Evolutionary conservation across 352 stramenopile species (phyloP).

Genomic region (Plasmopara muralis): DNA sequence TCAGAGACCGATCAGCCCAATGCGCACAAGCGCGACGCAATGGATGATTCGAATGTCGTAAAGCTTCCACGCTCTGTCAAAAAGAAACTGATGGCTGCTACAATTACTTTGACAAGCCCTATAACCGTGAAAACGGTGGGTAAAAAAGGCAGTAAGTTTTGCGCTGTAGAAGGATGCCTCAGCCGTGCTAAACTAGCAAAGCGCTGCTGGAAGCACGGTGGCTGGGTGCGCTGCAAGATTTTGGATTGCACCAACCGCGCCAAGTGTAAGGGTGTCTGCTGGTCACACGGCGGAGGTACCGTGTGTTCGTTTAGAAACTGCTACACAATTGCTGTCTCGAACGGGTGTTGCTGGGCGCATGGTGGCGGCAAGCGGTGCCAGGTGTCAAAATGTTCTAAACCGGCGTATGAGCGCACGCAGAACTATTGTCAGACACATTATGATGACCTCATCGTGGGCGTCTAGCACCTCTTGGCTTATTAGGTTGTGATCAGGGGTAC

Average conservation of each 20-base stretch:
- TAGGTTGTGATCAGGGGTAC: neutral
- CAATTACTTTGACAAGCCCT: neutral
- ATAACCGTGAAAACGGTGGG: slow-evolving; percentile 1
- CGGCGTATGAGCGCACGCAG: slow-evolving; percentile 53
- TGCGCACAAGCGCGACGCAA: slow-evolving; percentile 13
- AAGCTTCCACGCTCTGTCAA: slow-evolving; percentile 19
- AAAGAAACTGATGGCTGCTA: neutral
- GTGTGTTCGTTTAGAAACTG: slow-evolving; percentile 39
- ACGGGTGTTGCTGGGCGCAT: slow-evolving; percentile 44
- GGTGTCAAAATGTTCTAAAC: slow-evolving; percentile 36
- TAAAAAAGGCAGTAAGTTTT: slow-evolving; percentile 57
- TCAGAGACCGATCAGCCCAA: slow-evolving; percentile 12
- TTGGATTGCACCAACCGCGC: slow-evolving; percentile 53
- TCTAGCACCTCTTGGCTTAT: neutral
- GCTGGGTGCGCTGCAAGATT: slow-evolving; percentile 52
- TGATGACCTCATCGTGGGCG: slow-evolving; percentile 8
- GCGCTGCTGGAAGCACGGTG: slow-evolving; percentile 55
- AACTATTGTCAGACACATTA: slow-evolving; percentile 52
- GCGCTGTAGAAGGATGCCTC: slow-evolving; percentile 37
- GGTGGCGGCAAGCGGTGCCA: slow-evolving; percentile 38
- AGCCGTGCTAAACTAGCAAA: slow-evolving; percentile 47
- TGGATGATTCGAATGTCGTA: slow-evolving; percentile 11
- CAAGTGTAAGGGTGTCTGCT: slow-evolving; percentile 63
- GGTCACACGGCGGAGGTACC: slow-evolving; percentile 53
- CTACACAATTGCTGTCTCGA: slow-evolving; percentile 51